Conservation (phyloP, 2,329 filamentous ascomycete species). For the Diplodia scrobiculata region DNA sequence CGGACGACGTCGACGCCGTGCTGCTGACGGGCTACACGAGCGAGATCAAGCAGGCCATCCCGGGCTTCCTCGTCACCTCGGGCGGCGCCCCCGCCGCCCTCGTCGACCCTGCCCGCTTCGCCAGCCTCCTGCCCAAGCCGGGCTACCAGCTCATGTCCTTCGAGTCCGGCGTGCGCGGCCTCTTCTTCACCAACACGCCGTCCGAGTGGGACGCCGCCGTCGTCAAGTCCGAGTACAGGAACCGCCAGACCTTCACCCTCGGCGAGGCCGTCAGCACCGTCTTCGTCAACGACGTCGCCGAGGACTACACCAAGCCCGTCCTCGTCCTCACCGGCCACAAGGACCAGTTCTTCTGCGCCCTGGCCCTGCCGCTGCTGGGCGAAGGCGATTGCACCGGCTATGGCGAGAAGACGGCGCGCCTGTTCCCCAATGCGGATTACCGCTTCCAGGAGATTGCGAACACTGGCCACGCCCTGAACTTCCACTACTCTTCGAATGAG, state of each 20-base stretch:
- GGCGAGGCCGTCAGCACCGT: constrained; percentile 20
- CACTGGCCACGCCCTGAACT: constrained; percentile 12
- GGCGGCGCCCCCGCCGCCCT: constrained; percentile 5
- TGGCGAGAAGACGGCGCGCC: neutral
- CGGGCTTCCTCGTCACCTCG: constrained; percentile 2
- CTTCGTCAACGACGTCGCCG: constrained; percentile 19
- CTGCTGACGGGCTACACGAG: constrained; percentile 43
- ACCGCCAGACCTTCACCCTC: constrained; percentile 7
- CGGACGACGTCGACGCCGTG: constrained; percentile 41
- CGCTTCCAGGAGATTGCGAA: neutral
- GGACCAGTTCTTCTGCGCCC: constrained; percentile 26
- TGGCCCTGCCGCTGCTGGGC: constrained; percentile 11
- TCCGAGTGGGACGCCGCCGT: constrained; percentile 17
- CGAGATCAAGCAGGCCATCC: constrained; percentile 14
- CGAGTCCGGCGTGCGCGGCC: neutral
- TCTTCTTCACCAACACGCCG: constrained; percentile 6
- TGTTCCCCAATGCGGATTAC: constrained; percentile 5
- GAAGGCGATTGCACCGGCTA: constrained; percentile 2
- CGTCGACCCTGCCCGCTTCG: constrained; percentile 13
- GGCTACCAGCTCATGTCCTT: constrained; percentile 18
- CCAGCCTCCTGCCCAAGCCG: neutral
- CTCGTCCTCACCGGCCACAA: constrained; percentile 22
- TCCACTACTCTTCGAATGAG: constrained; percentile 5
- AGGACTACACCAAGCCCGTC: constrained; percentile 6
- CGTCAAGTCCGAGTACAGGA: neutral